Evolutionary conservation across 495 filamentous ascomycete species (phyloP), one percentile per base, ranked within the genome.

Genomic region (Daldinia childiae): DNA sequence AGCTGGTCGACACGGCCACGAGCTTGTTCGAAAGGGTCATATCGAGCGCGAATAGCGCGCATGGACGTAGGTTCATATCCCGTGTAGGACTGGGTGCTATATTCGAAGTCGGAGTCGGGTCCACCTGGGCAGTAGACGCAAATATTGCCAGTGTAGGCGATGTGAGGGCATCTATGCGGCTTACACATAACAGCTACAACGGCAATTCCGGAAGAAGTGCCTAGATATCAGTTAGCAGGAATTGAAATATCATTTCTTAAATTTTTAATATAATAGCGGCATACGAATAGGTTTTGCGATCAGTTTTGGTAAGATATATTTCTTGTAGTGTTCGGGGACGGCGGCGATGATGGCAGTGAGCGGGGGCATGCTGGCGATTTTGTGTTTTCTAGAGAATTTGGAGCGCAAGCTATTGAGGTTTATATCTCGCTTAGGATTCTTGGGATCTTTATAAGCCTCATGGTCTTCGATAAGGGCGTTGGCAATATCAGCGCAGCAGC

Each of bases 181-280:
- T 98, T 99, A 86, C 95, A 98, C 95, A 99, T 98, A 60, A 99
- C 96, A 17, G 96, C 95, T 41, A 99, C 95, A 9, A 99, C 96
- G n/a, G 95, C 96, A 72, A 99, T 98, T 38, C 95, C 95, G 43
- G 95, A 97, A 5, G 95, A 95, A 12, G 93, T 97, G 76, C 91
- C 89, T 90, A 58, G 7, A 30, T 24, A 51, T 80, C 62, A 79
- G 77, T 51, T 27, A 75, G 50, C 8, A 7, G 29, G 12, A 39
- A 32, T 9, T 27, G 24, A 11, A 52, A 34, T 8, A 34, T n/a
- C 21, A n/a, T 58, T 17, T 2, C 39, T 36, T 36, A 17, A 2
- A 6, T 8, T 0, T 32, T 32, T 19, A 43, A 7, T 39, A 11
- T 11, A 11, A 9, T 6, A 19, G 52, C 7, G 54, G 78, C 87